Base-by-base conservation (phyloP, 2,329 filamentous ascomycete genomes). In the Paecilomyces fulvus region DNA sequence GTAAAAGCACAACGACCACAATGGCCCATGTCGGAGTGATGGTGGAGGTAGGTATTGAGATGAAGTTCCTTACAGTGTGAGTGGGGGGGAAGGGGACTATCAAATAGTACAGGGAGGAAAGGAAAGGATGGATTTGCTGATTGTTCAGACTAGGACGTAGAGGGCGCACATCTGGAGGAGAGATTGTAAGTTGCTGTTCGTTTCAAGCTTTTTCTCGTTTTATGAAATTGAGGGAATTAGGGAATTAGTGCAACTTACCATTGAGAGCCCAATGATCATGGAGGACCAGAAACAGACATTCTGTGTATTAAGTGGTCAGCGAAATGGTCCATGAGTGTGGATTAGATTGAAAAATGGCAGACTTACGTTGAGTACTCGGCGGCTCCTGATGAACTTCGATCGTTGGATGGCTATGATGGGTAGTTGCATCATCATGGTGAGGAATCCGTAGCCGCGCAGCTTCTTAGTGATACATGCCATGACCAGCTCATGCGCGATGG, bases 401-500 rank as follows among this genome's bases (percentile, higher is more conserved):
- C 89, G 83, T 77, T 97, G 94, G 30, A 97, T 77, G 71, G 92
- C 84, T n/a, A 97, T 89, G 63, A 97, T 94, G 0, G 94, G 94
- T 63, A 97, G 81, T 78, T 99, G 94, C 60, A 95, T 76, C 94
- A 99, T 97, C 85, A 96, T 94, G 60, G 90, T 88, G 20, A 95
- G 68, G 69, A 96, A 95, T 9, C 92, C 94, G 68, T 97, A 99
- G 11, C 94, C 94, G 37, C 94, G 80, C 50, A 97, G 79, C 77
- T 99, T 97, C 79, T 96, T 92, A 25, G 92, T 96, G 70, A 99
- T 97, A 72, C 92, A 97, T 7, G 89, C 91, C 89, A 99, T 95
- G 66, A 99, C 89, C 56, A 99, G 82, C 73, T 99, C 94, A 70
- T 97, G 94, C 14, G 90, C 91, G 21, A 95, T 69, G 33, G 94